These are phyloP conservation scores for Collybia nuda DNA, from an alignment of 768 basidiomycete genomes.

Conservation along the genomic window DNA sequence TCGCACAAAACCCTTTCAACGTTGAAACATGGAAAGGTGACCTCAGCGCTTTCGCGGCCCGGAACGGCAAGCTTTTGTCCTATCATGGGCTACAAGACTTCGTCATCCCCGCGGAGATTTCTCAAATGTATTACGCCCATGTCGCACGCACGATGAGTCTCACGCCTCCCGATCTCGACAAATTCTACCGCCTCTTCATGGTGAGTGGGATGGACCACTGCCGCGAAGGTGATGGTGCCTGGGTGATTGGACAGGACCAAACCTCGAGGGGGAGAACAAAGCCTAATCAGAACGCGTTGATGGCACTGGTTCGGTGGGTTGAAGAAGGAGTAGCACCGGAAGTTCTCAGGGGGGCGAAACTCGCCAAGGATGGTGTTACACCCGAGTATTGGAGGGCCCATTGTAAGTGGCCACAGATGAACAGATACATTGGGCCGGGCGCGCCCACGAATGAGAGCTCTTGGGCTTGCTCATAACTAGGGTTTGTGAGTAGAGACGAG, in stretches of 20 bases:
- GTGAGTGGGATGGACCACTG: slow-evolving; percentile 13
- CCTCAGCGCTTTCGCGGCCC: slow-evolving; percentile 7
- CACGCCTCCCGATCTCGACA: slow-evolving; percentile 2
- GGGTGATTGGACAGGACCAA: slow-evolving; percentile 8
- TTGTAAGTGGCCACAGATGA: too few species aligned
- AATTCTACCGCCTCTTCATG: slow-evolving; percentile 11
- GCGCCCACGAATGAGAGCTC: too few species aligned
- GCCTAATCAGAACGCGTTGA: slow-evolving; percentile 7
- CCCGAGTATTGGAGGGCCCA: too few species aligned
- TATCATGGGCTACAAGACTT: slow-evolving; percentile 14
- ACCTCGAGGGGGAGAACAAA: slow-evolving; percentile 4
- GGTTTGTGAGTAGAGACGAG: too few species aligned
- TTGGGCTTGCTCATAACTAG: too few species aligned
- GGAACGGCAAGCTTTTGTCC: slow-evolving; percentile 12
- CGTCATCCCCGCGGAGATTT: slow-evolving; percentile 10
- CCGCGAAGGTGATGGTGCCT: slow-evolving; percentile 7
- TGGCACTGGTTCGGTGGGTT: slow-evolving; percentile 12
- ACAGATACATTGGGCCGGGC: too few species aligned
- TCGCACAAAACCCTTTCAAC: slow-evolving; percentile 6
- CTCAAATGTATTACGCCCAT: slow-evolving; percentile 8
- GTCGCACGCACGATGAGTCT: background rate
- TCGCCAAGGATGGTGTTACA: background rate
- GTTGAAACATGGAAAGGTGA: slow-evolving; percentile 8
- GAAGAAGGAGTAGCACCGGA: slow-evolving; percentile 10
- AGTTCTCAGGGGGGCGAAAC: slow-evolving; percentile 3